phyloP scores from a whole-genome alignment of 2,329 filamentous ascomycete species.

The Trichothecium roseum region DNA sequence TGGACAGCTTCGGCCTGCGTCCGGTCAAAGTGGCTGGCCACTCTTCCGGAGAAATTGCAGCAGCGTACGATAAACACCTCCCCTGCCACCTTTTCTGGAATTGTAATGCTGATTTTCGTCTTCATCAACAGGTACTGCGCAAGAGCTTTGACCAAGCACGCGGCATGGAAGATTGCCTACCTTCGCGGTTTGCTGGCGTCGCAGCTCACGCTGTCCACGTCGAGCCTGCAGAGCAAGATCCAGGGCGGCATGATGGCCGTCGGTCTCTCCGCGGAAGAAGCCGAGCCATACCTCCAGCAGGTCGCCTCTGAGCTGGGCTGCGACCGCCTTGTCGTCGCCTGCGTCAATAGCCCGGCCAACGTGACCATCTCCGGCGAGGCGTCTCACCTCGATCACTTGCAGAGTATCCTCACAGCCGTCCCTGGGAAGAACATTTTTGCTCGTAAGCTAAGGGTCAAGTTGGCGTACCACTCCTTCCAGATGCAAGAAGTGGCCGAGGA shows the following conservation, averaged over 20 bases:
- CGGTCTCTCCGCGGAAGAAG: slow-evolving; percentile 15
- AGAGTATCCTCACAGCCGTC: background rate
- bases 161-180: slow-evolving; percentile 4
- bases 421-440: background rate
- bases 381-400: slow-evolving; percentile 12
- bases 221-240: slow-evolving; percentile 4
- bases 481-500: slow-evolving; percentile 2
- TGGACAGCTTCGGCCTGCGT: slow-evolving; percentile 17
- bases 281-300: background rate
- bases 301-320: background rate
- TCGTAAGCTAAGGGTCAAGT: slow-evolving; percentile 9
- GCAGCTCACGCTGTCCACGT: slow-evolving; percentile 5
- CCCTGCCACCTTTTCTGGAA: too few species aligned
- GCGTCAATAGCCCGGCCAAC: slow-evolving; percentile 36
- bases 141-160: too few species aligned
- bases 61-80: slow-evolving; percentile 20
- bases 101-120: slow-evolving; percentile 10
- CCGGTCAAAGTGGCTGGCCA: slow-evolving; percentile 25
- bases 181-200: slow-evolving; percentile 4
- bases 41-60: slow-evolving; percentile 29
- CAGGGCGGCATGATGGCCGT: slow-evolving; percentile 47
- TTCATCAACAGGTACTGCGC: background rate
- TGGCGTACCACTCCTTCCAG: slow-evolving; percentile 9
- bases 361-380: slow-evolving; percentile 35
- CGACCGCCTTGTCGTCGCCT: slow-evolving; percentile 15